These are phyloP conservation scores for Penicillium cinerascens DNA, from an alignment of 495 filamentous ascomycete species.

Conservation along the genomic window DNA sequence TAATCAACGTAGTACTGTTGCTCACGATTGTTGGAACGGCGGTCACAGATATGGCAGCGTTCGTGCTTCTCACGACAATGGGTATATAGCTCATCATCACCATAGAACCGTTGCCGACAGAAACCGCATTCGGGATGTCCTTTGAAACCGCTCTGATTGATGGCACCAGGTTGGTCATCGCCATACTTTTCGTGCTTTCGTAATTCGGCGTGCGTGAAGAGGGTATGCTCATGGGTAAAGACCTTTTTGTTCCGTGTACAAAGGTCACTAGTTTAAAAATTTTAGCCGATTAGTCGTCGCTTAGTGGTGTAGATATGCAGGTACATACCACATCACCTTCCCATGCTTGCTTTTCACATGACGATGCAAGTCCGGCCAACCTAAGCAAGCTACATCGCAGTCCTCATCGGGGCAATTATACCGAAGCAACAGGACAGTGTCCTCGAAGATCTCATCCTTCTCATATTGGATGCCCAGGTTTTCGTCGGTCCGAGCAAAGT, in stretches of 20 bases:
- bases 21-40: constrained; percentile 61
- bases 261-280: constrained; percentile 55
- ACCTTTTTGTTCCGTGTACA: constrained; percentile 96
- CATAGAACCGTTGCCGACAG: constrained; percentile 89
- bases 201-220: constrained; percentile 81
- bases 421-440: constrained; percentile 79
- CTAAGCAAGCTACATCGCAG: constrained; percentile 87
- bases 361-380: constrained; percentile 90
- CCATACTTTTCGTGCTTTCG: constrained; percentile 85
- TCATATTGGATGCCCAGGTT: constrained; percentile 90
- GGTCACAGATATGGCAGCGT: constrained; percentile 90
- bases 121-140: constrained; percentile 95
- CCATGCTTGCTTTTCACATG: constrained; percentile 80
- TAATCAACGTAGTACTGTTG: constrained; percentile 90
- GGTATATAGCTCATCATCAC: constrained; percentile 87
- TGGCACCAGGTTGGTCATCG: constrained; percentile 84
- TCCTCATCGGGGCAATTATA: constrained; percentile 89
- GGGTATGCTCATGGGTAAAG: constrained; percentile 94
- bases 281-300: constrained; percentile 8
- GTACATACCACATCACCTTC: constrained; percentile 78
- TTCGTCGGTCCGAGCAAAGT: constrained; percentile 72
- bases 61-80: constrained; percentile 93
- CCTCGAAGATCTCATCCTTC: constrained; percentile 78
- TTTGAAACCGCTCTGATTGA: constrained; percentile 93
- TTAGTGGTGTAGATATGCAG: neutral